phyloP scores from a whole-genome alignment of 441 rosid species.

The Euphorbia schlechtendalii region DNA sequence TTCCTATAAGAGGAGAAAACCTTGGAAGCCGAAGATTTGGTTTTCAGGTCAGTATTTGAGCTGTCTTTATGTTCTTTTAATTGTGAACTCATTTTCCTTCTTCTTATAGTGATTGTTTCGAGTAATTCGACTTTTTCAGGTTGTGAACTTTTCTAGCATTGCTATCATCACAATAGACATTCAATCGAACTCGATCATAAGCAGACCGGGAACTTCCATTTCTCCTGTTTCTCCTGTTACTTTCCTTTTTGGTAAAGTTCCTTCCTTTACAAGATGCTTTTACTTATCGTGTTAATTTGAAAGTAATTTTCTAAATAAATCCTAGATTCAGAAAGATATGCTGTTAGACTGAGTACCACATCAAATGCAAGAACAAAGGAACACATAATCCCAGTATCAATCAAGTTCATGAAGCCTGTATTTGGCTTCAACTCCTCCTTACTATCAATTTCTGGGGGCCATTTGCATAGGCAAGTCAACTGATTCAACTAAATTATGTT shows the following conservation, averaged over 20 bases:
- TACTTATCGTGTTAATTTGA: not conserved
- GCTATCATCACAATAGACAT: constrained; percentile 54
- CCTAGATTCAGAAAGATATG: constrained; percentile 69
- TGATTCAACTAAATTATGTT: constrained; percentile 5
- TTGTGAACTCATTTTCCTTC: not conserved
- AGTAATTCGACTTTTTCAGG: constrained; percentile 32
- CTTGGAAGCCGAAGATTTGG: constrained; percentile 71
- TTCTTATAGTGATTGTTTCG: not conserved
- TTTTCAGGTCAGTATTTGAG: constrained; percentile 47
- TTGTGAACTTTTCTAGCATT: constrained; percentile 34
- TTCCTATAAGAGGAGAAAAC: constrained; percentile 48
- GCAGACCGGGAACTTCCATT: constrained; percentile 65
- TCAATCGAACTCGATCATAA: constrained; percentile 41
- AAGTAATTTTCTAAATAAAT: no score
- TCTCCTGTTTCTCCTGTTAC: constrained; percentile 71
- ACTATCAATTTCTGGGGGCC: constrained; percentile 70
- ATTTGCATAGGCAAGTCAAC: constrained; percentile 62
- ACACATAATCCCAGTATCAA: constrained; percentile 45
- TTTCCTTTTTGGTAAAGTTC: constrained; percentile 66
- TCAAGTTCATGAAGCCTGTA: constrained; percentile 77
- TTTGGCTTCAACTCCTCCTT: constrained; percentile 77
- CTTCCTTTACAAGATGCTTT: constrained; percentile 9
- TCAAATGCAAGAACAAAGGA: constrained; percentile 61
- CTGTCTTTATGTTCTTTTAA: constrained; percentile 15
- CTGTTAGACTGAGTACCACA: constrained; percentile 64